Evolutionary conservation across 1,284 basidiomycete species (phyloP).

Genomic region (Irpex lacteus): DNA sequence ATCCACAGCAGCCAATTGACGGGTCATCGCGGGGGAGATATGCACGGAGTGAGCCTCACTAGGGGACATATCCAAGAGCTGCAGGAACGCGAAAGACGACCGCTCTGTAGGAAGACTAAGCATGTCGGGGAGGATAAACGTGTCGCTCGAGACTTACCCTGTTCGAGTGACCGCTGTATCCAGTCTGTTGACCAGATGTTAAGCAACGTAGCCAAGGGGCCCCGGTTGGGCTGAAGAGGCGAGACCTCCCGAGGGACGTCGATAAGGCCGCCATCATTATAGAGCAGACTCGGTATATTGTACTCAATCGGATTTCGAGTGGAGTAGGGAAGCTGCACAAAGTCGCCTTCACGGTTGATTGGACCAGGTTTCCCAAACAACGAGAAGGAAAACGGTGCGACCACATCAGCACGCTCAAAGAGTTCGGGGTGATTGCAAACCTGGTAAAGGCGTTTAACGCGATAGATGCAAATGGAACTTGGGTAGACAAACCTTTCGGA

Average conservation of each 20-base stretch:
- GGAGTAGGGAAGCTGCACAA: conserved; percentile 81
- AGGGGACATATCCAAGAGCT: conserved; percentile 62
- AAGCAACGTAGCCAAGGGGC: conserved; percentile 71
- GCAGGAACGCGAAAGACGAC: conserved; percentile 75
- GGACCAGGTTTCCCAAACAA: conserved; percentile 82
- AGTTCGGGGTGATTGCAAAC: conserved; percentile 99
- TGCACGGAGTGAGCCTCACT: conserved; percentile 65
- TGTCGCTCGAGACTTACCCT: conserved; percentile 42
- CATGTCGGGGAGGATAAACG: background rate
- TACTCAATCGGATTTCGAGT: conserved; percentile 86
- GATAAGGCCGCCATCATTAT: conserved; percentile 77
- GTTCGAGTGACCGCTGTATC: conserved; percentile 71
- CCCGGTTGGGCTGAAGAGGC: conserved; percentile 54
- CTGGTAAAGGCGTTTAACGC: conserved; percentile 32
- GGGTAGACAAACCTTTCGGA: conserved; percentile 75
- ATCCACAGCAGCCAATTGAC: conserved; percentile 46
- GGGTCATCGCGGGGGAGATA: conserved; percentile 52
- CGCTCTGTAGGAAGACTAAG: conserved; percentile 16
- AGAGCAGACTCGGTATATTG: conserved; percentile 74
- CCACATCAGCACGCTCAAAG: conserved; percentile 96
- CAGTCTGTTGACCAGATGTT: conserved; percentile 91
- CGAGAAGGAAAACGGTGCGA: conserved; percentile 89
- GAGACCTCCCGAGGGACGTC: conserved; percentile 63
- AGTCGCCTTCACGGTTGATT: conserved; percentile 83
- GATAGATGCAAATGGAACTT: conserved; percentile 5